Percentiles rank a stretch among this genome's conserved stretches.
phyloP scores from a whole-genome alignment of 768 basidiomycete genomes.

The Rhodocollybia butyracea region DNA sequence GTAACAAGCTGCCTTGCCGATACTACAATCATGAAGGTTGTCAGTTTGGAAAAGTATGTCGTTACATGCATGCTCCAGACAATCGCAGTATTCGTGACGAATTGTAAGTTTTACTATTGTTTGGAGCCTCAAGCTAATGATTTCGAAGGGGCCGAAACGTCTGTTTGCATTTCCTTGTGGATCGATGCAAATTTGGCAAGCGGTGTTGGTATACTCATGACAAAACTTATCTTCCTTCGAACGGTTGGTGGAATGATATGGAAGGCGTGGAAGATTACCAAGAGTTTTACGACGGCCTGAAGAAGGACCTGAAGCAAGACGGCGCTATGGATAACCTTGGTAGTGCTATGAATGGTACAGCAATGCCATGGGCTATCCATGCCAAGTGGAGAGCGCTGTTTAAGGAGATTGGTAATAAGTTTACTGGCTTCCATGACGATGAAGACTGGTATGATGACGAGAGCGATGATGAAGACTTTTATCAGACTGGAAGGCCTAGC shows the following conservation, averaged over 20 bases:
- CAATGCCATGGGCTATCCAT: not conserved
- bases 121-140: not conserved
- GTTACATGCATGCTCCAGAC: slow-evolving; percentile 35
- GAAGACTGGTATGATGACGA: not conserved
- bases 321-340: not conserved
- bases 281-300: not conserved
- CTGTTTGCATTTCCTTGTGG: slow-evolving; percentile 30
- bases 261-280: not conserved
- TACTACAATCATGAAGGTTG: slow-evolving; percentile 37
- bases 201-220: slow-evolving; percentile 33
- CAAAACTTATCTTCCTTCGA: slow-evolving; percentile 24
- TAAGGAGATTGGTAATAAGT: not conserved
- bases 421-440: too few relatives aligned
- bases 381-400: not conserved
- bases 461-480: not conserved
- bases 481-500: not conserved
- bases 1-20: slow-evolving; percentile 33
- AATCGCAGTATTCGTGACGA: slow-evolving; percentile 31
- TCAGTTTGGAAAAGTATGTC: slow-evolving; percentile 23
- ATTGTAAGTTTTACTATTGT: slow-evolving; percentile 23
- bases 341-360: not conserved
- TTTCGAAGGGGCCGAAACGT: slow-evolving; percentile 34
- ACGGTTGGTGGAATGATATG: slow-evolving; percentile 30
- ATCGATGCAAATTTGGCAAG: slow-evolving; percentile 26
- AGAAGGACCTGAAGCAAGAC: not conserved